Evolutionary conservation across 805 yeast species (phyloP), one percentile per base, ranked within the genome.

Genomic region (Candida quercuum): DNA sequence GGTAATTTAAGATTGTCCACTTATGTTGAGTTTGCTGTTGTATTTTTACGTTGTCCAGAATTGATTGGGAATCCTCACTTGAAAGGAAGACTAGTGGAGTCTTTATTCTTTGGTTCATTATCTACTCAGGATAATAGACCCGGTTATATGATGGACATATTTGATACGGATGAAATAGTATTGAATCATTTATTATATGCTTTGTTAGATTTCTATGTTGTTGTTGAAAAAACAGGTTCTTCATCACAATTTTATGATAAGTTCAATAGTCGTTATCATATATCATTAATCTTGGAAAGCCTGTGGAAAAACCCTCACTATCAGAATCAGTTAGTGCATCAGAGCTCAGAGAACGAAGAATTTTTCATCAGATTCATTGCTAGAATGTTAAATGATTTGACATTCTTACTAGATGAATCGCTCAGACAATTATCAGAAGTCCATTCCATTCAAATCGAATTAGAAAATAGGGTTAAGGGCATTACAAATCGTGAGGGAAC

Each of bases 181-280:
- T 62, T 66, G 22, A 67, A 78, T 27, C 78, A 88, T 56, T 57
- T 93, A 45, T 66, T 93, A 40, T 88, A 86, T 52, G 84, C 96
- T 1, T 69, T 93, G 39, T 71, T 93, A 61, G 94, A 87, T 51
- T 84, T 88, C 44, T 93, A 91, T 59, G 95, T 93, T 25, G 86
- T 86, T 71, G 89, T 91, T 35, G 99, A 93, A 59, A 88, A 86
- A 53, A 93, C 99, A 0, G 99, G 99, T 9, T 83, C 96, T 2
- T 81, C 91, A 7, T 79, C 94, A 0, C 98, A 93, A 61, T 93
- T 91, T 56, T 91, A 91, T 59, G 99, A 93, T 60, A 93, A 93
- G 62, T 93, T 93, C 65, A 89, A 87, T 59, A 76, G 86, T 31
- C 74, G 99, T 58, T 91, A 79, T 60, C 82, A 86, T 56, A 86